These are phyloP conservation scores for Cairneyella variabilis DNA, from an alignment of 495 filamentous ascomycete species.

Conservation along the genomic window DNA sequence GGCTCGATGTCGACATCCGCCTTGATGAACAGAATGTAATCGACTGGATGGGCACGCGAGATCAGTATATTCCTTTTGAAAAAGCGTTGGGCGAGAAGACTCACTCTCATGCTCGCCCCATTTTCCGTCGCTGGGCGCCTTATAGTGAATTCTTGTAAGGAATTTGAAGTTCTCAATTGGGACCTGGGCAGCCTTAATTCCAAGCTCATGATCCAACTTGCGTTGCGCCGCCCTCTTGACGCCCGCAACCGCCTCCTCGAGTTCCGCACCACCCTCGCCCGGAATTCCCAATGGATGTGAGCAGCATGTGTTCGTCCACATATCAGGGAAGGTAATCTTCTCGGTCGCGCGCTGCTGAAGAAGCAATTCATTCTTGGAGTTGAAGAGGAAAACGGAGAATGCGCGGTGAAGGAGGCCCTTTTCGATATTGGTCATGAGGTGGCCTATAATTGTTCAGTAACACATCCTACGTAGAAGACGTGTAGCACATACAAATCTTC, in stretches of 20 bases:
- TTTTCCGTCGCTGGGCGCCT: constrained; percentile 92
- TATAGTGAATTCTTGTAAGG: constrained; percentile 96
- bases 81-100: constrained; percentile 26
- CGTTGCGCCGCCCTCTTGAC: constrained; percentile 88
- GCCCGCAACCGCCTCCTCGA: constrained; percentile 74
- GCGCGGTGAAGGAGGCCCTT: constrained; percentile 92
- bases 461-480: not conserved
- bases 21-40: constrained; percentile 99
- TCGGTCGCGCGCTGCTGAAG: constrained; percentile 93
- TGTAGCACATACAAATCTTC: constrained; percentile 74
- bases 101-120: constrained; percentile 99
- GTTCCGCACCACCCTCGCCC: constrained; percentile 81
- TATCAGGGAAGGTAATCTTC: constrained; percentile 98
- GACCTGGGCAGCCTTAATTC: constrained; percentile 87
- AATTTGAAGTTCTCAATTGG: constrained; percentile 89
- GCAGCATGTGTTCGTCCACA: constrained; percentile 99
- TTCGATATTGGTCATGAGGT: constrained; percentile 98
- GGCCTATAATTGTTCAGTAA: constrained; percentile 53
- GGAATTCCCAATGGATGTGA: constrained; percentile 93
- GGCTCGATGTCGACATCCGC: constrained; percentile 76
- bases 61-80: constrained; percentile 5
- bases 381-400: constrained; percentile 97
- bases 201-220: constrained; percentile 91
- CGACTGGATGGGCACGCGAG: constrained; percentile 52
- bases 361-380: constrained; percentile 81